A percentile compares a stretch with the other conserved stretches of the same genome.
These are phyloP conservation scores for Ganoderma boninense DNA, from an alignment of 1,284 basidiomycete species.

Conservation along the genomic window DNA sequence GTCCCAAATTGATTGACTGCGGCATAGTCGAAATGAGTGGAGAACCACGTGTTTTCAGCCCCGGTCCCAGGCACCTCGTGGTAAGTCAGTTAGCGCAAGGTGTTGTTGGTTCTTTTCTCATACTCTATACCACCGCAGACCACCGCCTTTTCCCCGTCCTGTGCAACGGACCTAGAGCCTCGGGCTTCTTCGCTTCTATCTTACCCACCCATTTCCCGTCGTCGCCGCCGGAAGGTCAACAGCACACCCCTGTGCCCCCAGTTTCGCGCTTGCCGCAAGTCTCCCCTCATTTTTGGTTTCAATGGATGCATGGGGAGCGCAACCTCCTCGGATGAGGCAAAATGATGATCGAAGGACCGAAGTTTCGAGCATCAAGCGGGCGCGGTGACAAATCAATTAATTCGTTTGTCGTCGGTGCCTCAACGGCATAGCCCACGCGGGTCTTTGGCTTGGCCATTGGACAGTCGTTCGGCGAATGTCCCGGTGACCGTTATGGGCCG, in stretches of 20 bases:
- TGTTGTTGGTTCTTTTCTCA: too few species aligned
- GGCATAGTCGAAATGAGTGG: neutral
- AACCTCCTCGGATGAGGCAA: neutral
- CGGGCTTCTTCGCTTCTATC: neutral
- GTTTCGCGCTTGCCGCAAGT: neutral
- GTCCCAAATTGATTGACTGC: neutral
- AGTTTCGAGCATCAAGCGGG: neutral
- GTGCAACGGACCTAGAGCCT: neutral
- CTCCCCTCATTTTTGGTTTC: neutral
- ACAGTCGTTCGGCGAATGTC: neutral
- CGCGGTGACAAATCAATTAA: neutral
- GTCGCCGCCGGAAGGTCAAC: neutral
- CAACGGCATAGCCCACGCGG: slow-evolving; percentile 2
- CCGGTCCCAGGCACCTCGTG: neutral
- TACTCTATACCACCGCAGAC: too few species aligned
- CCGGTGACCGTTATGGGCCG: too few species aligned
- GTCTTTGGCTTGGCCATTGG: neutral
- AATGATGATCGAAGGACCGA: neutral
- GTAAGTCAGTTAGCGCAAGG: too few species aligned
- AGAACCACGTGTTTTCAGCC: neutral
- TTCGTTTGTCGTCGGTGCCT: neutral
- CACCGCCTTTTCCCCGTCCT: too few species aligned
- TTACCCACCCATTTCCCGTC: neutral
- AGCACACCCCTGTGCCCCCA: neutral
- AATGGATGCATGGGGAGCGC: neutral